Percentiles rank a stretch among this genome's conserved stretches.
phyloP scores from a whole-genome alignment of 2,329 filamentous ascomycete species.

The Alternaria conjuncta region DNA sequence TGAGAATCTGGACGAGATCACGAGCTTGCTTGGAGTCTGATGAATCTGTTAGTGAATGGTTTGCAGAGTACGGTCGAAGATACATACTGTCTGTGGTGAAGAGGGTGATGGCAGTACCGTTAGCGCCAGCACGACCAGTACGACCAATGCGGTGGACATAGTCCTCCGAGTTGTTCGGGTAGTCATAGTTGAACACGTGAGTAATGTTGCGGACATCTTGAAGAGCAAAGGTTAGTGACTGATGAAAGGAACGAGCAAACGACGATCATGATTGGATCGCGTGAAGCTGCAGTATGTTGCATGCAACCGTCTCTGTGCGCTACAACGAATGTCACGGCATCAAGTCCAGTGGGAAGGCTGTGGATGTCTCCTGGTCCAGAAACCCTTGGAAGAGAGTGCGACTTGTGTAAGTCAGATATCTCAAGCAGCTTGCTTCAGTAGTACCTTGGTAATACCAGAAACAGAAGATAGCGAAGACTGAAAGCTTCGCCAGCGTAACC shows the following conservation, averaged over 20 bases:
- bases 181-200: conserved; percentile 99
- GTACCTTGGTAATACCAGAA: conserved; percentile 71
- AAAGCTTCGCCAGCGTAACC: conserved; percentile 76
- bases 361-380: conserved; percentile 68
- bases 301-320: conserved; percentile 64
- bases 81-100: conserved; percentile 99
- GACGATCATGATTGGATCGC: conserved; percentile 63
- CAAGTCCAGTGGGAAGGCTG: conserved; percentile 55
- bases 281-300: conserved; percentile 62
- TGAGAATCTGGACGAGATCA: conserved; percentile 90
- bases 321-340: conserved; percentile 54
- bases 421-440: conserved; percentile 71
- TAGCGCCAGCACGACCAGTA: conserved; percentile 78
- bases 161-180: conserved; percentile 87
- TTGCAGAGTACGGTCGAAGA: not conserved
- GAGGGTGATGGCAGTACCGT: conserved; percentile 95
- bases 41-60: conserved; percentile 36
- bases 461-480: conserved; percentile 75
- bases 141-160: conserved; percentile 73
- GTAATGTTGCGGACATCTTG: conserved; percentile 99
- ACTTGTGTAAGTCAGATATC: conserved; percentile 80
- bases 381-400: conserved; percentile 71
- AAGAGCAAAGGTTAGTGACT: conserved; percentile 78
- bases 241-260: conserved; percentile 52
- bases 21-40: conserved; percentile 72